Base-by-base conservation (phyloP, 768 basidiomycete genomes). In the Macrolepiota fuliginosa region DNA sequence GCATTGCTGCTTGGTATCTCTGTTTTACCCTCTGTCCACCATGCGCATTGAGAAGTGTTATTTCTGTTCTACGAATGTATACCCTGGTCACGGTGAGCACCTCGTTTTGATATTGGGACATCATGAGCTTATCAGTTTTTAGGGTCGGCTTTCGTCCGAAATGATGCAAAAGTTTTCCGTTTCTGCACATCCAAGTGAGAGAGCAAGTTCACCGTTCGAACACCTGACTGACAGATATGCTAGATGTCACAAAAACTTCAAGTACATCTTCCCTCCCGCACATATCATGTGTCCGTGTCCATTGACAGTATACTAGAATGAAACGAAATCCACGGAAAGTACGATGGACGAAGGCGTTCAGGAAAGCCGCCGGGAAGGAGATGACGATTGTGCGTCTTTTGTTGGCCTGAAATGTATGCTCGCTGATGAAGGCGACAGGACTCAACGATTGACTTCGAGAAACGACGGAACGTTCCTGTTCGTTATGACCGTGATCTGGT, bases 201-300 rank as follows among this genome's bases (percentile, higher is more conserved):
- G 56, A 50, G 6, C 42, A 36, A 7, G 25, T 12, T 25, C 39
- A 37, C 17, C 5, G 29, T 27, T 12, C 22, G 40, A 49, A 53
- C 15, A 10, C 25, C 24, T 58, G 25, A 47, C 24, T 39, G 45
- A 37, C 4, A 54, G 35, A 2, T 13, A 6, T 39, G 47, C 22
- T 56, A 96, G 93, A 82, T 97, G 97, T 73, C 93, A 98, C 76
- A 98, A 98, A 79, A 99, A 98, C 77, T 99, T 99, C 87, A 99
- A 99, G 94, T 94, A 69, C 5, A 24, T 66, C 72, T 46, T 12
- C 9, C 27, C 40, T 27, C 12, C 51, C 11, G 17, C 19, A 7
- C 24, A 35, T 62, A 52, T 27, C 54, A 35, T 55, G 15, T 36
- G 59, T 61, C 62, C 2, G 55, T 36, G 59, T 61, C 62, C 2